Evolutionary conservation across 2,329 filamentous ascomycete genomes (phyloP).

Genomic region (Neoascochyta sp.): DNA sequence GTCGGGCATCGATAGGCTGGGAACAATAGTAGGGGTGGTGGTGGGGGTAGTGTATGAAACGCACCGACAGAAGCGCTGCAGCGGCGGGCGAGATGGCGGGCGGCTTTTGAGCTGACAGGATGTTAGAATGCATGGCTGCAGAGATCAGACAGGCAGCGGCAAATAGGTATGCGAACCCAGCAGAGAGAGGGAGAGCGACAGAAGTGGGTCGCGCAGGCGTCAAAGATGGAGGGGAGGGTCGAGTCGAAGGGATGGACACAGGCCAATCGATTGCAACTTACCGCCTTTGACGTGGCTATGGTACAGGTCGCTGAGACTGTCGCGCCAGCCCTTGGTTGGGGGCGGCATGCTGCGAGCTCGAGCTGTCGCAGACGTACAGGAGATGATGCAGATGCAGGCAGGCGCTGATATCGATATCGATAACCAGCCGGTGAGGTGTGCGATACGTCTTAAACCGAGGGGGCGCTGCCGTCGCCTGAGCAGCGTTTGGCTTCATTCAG

Average conservation of each 20-base stretch:
- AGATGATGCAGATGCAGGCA: too few relatives aligned
- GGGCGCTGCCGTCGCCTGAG: too few relatives aligned
- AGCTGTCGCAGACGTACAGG: slow-evolving; percentile 8
- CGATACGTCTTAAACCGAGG: too few relatives aligned
- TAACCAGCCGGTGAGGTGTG: too few relatives aligned
- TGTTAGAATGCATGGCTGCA: slow-evolving; percentile 26
- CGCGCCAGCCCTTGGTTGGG: slow-evolving; percentile 31
- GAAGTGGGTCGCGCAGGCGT: slow-evolving; percentile 26
- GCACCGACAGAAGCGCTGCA: slow-evolving; percentile 39
- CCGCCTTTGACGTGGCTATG: slow-evolving; percentile 35
- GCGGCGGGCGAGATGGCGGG: slow-evolving; percentile 34
- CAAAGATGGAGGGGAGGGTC: slow-evolving; percentile 11
- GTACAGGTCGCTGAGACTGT: slow-evolving; percentile 34
- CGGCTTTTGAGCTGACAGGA: slow-evolving; percentile 35
- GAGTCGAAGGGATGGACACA: slow-evolving; percentile 13
- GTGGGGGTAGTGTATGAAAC: slow-evolving; percentile 28
- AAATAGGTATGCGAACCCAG: too few relatives aligned
- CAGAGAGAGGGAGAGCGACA: too few relatives aligned
- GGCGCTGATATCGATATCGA: too few relatives aligned
- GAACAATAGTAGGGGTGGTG: slow-evolving; percentile 14
- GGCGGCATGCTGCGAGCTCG: slow-evolving; percentile 27
- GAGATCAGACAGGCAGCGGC: slow-evolving; percentile 11
- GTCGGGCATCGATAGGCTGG: slow-evolving; percentile 22
- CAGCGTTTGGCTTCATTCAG: too few relatives aligned
- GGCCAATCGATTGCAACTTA: slow-evolving; percentile 37